Conservation (phyloP, 2,329 filamentous ascomycete species). For the Neonectria magnoliae region DNA sequence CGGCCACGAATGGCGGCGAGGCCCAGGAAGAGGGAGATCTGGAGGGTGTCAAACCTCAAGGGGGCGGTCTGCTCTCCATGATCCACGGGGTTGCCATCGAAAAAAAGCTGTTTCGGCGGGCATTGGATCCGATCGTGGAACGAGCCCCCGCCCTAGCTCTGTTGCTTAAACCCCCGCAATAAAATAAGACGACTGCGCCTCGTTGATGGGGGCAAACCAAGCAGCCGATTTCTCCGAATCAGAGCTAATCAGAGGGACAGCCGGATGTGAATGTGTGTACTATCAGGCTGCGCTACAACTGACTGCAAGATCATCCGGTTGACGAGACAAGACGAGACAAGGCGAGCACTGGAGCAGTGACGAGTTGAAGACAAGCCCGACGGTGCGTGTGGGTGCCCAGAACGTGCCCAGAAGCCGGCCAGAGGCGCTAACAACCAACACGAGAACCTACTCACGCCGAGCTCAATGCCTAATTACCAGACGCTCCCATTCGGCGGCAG, state of each 20-base stretch:
- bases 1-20: conserved; percentile 22
- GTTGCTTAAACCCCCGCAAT: conserved; percentile 13
- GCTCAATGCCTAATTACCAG: conserved; percentile 7
- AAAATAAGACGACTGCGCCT: conserved; percentile 7
- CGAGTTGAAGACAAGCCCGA: conserved; percentile 18
- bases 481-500: conserved; percentile 21
- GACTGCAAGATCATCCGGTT: neutral
- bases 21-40: conserved; percentile 28
- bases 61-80: neutral
- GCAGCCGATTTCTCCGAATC: neutral
- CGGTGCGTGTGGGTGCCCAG: neutral
- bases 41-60: conserved; percentile 2
- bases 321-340: neutral
- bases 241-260: conserved; percentile 1
- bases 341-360: conserved; percentile 2
- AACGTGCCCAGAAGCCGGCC: neutral
- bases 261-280: neutral
- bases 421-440: conserved; percentile 32
- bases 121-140: conserved; percentile 15
- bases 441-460: conserved; percentile 11
- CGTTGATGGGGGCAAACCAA: neutral
- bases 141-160: conserved; percentile 2
- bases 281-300: neutral
- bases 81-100: neutral
- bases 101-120: neutral